Base-by-base conservation (phyloP, 2,329 filamentous ascomycete genomes). In the Emericellopsis atlantica region DNA sequence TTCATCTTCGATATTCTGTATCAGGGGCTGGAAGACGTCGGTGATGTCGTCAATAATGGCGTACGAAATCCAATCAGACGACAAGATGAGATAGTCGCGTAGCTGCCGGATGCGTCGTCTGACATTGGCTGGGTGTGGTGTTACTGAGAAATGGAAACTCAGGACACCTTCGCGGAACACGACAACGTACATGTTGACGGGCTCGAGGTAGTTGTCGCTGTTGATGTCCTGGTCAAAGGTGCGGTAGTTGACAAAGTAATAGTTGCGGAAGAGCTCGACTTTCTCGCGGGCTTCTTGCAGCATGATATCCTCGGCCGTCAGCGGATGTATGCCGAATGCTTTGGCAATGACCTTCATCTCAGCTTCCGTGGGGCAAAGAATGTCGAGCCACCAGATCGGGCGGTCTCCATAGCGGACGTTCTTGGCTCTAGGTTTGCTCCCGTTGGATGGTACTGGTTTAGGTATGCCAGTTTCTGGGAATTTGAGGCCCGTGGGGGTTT, bases 201-300 rank as follows among this genome's bases (percentile, higher is more conserved):
- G 90, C 51, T 96, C 87, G 36, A 98, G 72, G 57, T 93, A 95
- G 54, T 93, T 81, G 43, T 92, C 85, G 56, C 81, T 94, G 50
- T 81, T 82, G 45, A 79, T 78, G 55, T 98, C 92, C 58, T 96
- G 92, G 57, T 98, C 92, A 55, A 98, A 98, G 1, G 88, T 93
- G 14, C 92, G 84, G 60, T 98, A 98, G 59, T 95, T 96, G 64
- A 98, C 86, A 54, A 98, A 95, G 61, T 98, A 98, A 65, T 98
- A 98, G 57, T 94, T 84, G 29, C 86, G 81, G 69, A 98, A 98
- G 1, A 98, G 72, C 59, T 98, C 92, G 1, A 98, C 92, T 64
- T 98, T 98, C 56, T 98, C 92, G 18, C 92, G 89, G 33, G 89
- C 85, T 65, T 98, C 92, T 58, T 96, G 87, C 67, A 95, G 81